Base-by-base conservation (phyloP, 2,329 filamentous ascomycete genomes). In the Elsinoe arachidis region DNA sequence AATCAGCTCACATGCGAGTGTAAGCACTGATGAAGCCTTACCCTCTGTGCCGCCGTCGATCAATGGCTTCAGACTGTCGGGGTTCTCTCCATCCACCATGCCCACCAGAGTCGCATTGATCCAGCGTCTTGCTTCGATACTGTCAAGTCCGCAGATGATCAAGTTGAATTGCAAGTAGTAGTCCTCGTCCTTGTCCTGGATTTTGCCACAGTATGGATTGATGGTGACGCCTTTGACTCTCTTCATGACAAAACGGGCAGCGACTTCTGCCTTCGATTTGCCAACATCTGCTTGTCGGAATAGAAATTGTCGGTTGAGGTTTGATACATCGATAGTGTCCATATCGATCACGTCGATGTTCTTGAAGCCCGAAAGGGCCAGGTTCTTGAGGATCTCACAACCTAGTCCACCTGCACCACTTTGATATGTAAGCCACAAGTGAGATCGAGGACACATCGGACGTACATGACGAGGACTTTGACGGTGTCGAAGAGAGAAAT, bases 291-390 rank as follows among this genome's bases (percentile, higher is more conserved):
- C 78, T 65, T 91, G 82, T 19, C 93, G 88, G 73, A 99, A 99
- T 59, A 99, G 83, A 68, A 99, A 99, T 67, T 99, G 93, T 41
- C 93, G 87, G 73, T 99, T 99, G 19, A 99, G 80, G 70, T 99
- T 99, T 53, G 91, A 96, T 60, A 99, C 92, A 69, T 99, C 93
- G 71, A 99, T 99, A 1, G 92, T 99, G 72, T 99, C 89, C 93
- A 99, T 99, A 74, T 99, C 93, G 66, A 99, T 97, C 59, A 99
- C 93, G 76, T 99, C 90, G 64, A 99, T 96, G 67, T 96, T 84
- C 72, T 88, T 95, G 77, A 99, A 99, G 26, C 91, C 90, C 1
- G 92, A 96, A 55, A 99, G 80, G 41, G 93, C 93, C 34, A 99
- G 80, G 67, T 99, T 90, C 77, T 99, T 99, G 55, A 99, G 77